phyloP scores from a whole-genome alignment of 2,329 filamentous ascomycete species.

The Xylariaceae sp. region DNA sequence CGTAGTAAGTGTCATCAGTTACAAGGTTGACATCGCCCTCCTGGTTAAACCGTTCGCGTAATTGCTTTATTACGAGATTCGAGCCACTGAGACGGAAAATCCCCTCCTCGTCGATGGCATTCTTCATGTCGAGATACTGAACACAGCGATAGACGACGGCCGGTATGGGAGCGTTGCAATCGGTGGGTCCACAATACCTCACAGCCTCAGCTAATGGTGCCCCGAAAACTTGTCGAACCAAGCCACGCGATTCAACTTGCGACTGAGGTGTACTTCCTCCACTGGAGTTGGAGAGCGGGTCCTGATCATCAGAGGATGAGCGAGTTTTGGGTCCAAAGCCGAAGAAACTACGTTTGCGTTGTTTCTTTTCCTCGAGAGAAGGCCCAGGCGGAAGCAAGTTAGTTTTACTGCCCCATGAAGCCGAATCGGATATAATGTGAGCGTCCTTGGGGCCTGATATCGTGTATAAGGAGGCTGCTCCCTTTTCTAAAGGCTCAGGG shows the following conservation, averaged over 20 bases:
- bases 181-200: slow-evolving; percentile 66
- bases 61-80: slow-evolving; percentile 83
- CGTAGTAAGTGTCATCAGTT: slow-evolving; percentile 77
- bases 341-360: slow-evolving; percentile 73
- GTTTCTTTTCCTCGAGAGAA: slow-evolving; percentile 68
- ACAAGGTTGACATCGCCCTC: slow-evolving; percentile 89
- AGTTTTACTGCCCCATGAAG: slow-evolving; percentile 81
- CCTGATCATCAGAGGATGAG: slow-evolving; percentile 53
- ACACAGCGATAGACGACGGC: slow-evolving; percentile 94
- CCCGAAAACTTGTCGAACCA: slow-evolving; percentile 72
- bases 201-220: slow-evolving; percentile 82
- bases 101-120: slow-evolving; percentile 80
- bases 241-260: slow-evolving; percentile 42
- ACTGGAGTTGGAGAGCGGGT: slow-evolving; percentile 48
- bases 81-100: slow-evolving; percentile 98
- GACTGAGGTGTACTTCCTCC: slow-evolving; percentile 36
- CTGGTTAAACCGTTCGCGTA: slow-evolving; percentile 87
- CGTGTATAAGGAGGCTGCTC: slow-evolving; percentile 39
- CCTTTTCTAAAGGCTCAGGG: slow-evolving; percentile 27
- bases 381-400: slow-evolving; percentile 42
- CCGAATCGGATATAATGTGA: slow-evolving; percentile 73
- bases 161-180: slow-evolving; percentile 70
- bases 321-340: slow-evolving; percentile 59
- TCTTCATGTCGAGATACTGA: slow-evolving; percentile 80
- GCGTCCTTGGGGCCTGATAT: slow-evolving; percentile 86